A percentile compares a stretch with the other conserved stretches of the same genome.
phyloP scores from a whole-genome alignment of 495 filamentous ascomycete species.

The Clavariopsis aquatica region DNA sequence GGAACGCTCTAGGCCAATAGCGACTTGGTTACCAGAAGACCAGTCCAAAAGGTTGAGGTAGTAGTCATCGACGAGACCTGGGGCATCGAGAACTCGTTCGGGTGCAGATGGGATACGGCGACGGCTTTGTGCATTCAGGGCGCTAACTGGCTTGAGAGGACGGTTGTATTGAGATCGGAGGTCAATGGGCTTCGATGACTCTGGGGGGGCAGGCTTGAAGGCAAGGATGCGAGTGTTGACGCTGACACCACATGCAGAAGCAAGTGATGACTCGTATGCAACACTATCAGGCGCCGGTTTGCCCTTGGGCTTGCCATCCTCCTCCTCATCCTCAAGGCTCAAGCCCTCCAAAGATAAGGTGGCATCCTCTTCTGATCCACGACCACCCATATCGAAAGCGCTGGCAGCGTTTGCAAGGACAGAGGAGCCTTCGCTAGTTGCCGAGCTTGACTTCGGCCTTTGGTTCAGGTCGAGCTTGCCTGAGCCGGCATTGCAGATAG shows the following conservation, averaged over 20 bases:
- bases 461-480: slow-evolving; percentile 69
- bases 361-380: slow-evolving; percentile 71
- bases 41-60: slow-evolving; percentile 98
- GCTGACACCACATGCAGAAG: slow-evolving; percentile 87
- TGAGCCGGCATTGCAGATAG: slow-evolving; percentile 75
- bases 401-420: slow-evolving; percentile 67
- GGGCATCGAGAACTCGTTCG: slow-evolving; percentile 96
- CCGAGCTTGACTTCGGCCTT: slow-evolving; percentile 66
- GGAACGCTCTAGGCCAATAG: slow-evolving; percentile 92
- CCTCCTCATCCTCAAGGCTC: slow-evolving; percentile 64
- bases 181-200: slow-evolving; percentile 97
- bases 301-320: slow-evolving; percentile 59
- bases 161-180: slow-evolving; percentile 97
- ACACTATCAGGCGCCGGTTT: slow-evolving; percentile 82
- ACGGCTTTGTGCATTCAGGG: slow-evolving; percentile 76
- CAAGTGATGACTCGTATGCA: slow-evolving; percentile 90
- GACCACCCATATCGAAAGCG: slow-evolving; percentile 62
- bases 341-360: slow-evolving; percentile 76
- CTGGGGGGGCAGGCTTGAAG: slow-evolving; percentile 95
- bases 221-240: slow-evolving; percentile 95
- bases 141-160: slow-evolving; percentile 76
- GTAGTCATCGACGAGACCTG: slow-evolving; percentile 95
- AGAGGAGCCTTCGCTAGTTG: slow-evolving; percentile 61
- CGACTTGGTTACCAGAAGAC: slow-evolving; percentile 96
- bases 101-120: slow-evolving; percentile 91